Evolutionary conservation across 176 grass and related monocot genomes (phyloP).

Genomic region (Triticum monococcum): DNA sequence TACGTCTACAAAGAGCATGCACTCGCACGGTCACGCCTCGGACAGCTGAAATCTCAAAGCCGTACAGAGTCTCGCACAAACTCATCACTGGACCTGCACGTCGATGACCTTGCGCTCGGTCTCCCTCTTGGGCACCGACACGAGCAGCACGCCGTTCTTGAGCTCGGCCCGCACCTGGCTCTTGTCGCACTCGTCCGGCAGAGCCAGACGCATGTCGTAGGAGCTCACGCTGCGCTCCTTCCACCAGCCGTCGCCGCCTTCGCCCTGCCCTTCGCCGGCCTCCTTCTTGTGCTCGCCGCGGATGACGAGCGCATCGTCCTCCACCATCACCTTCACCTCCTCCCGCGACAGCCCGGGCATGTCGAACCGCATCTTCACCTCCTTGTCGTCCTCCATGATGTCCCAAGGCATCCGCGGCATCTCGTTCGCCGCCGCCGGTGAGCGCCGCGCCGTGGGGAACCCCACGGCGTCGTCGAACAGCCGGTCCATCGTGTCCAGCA

Average conservation of each 20-base stretch:
- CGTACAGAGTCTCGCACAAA: not conserved
- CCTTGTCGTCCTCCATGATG: slow-evolving; percentile 63
- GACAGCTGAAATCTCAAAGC: not conserved
- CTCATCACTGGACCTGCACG: slow-evolving; percentile 42
- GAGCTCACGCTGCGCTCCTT: slow-evolving; percentile 58
- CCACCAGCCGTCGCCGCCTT: slow-evolving; percentile 40
- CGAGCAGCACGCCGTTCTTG: slow-evolving; percentile 76
- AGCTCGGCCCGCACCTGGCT: slow-evolving; percentile 66
- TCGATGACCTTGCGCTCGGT: slow-evolving; percentile 63
- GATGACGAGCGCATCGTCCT: slow-evolving; percentile 73
- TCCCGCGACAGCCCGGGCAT: slow-evolving; percentile 65
- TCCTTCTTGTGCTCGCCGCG: slow-evolving; percentile 57
- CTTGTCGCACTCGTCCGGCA: slow-evolving; percentile 63
- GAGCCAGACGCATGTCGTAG: slow-evolving; percentile 53
- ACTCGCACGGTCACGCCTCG: not conserved
- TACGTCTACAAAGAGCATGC: not conserved
- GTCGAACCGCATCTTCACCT: slow-evolving; percentile 83
- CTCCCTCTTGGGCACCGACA: slow-evolving; percentile 61
- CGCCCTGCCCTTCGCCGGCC: not conserved
- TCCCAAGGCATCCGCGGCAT: slow-evolving; percentile 60
- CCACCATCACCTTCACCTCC: slow-evolving; percentile 76
- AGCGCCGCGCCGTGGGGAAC: slow-evolving; percentile 28
- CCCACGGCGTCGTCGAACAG: slow-evolving; percentile 70
- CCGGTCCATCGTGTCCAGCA: slow-evolving; percentile 86
- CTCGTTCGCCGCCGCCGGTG: slow-evolving; percentile 19